phyloP scores from a whole-genome alignment of 257 asterid genomes.

The Coffea eugenioides region DNA sequence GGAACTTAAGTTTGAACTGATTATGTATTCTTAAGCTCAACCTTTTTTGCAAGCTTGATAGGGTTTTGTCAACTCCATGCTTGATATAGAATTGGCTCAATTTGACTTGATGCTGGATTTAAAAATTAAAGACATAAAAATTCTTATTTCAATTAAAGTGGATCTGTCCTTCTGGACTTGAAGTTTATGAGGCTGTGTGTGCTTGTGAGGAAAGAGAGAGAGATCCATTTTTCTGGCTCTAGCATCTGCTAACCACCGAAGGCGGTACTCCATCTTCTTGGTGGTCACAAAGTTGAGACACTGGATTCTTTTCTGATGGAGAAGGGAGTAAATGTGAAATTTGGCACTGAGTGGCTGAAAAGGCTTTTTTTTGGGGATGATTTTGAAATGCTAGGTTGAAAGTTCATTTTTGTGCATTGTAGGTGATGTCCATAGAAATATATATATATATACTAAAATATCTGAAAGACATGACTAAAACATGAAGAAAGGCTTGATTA shows the following conservation, averaged over 20 bases:
- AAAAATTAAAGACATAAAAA: no score
- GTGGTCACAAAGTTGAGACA: background rate
- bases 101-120: background rate
- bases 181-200: no score
- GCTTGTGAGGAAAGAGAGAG: no score
- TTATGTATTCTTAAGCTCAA: background rate
- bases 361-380: background rate
- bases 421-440: background rate
- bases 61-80: background rate
- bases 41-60: background rate
- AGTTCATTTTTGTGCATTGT: background rate
- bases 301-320: no score
- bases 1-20: background rate
- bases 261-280: background rate
- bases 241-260: background rate
- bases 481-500: background rate
- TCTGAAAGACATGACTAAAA: background rate
- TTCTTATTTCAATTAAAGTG: no score
- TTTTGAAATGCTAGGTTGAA: background rate
- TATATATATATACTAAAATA: background rate
- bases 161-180: no score
- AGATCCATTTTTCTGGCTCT: background rate
- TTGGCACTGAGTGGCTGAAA: background rate
- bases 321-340: background rate
- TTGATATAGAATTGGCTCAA: background rate